Evolutionary conservation across 208 protist genomes (phyloP).

Genomic region (Trypanosoma mega): DNA sequence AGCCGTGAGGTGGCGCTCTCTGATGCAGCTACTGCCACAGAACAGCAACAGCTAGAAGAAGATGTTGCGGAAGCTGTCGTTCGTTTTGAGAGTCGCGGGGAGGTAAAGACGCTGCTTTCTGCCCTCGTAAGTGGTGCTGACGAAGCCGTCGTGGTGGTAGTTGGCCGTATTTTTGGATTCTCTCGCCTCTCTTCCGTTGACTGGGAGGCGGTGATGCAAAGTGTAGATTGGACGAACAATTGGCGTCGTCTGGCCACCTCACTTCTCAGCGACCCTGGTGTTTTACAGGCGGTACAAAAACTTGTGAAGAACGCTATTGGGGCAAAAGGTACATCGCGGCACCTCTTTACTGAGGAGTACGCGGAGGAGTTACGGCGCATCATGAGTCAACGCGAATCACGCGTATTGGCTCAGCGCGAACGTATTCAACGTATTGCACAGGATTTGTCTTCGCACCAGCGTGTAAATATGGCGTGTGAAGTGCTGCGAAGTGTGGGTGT

Average conservation of each 20-base stretch:
- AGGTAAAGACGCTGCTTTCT: constrained; percentile 73
- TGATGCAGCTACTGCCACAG: constrained; percentile 58
- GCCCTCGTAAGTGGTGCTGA: constrained; percentile 52
- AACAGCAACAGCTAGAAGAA: constrained; percentile 35
- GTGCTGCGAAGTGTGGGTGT: constrained; percentile 47
- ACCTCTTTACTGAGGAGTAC: constrained; percentile 53
- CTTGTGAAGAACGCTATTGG: constrained; percentile 62
- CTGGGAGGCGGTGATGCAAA: constrained; percentile 59
- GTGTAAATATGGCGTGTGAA: constrained; percentile 45
- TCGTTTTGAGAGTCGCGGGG: constrained; percentile 57
- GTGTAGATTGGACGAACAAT: constrained; percentile 65
- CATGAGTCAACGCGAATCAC: constrained; percentile 37
- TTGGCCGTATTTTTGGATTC: constrained; percentile 46
- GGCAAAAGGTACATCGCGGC: constrained; percentile 37
- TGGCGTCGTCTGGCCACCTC: constrained; percentile 41
- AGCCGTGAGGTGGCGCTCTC: constrained; percentile 66
- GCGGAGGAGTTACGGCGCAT: constrained; percentile 46
- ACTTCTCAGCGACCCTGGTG: constrained; percentile 47
- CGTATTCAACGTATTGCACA: constrained; percentile 33
- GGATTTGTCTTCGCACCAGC: constrained; percentile 55
- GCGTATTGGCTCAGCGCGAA: constrained; percentile 16
- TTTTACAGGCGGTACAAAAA: constrained; percentile 38
- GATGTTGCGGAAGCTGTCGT: constrained; percentile 42
- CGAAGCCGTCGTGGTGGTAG: constrained; percentile 33
- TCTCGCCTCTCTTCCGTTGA: constrained; percentile 24